Percentiles rank a stretch among this genome's conserved stretches.
phyloP scores from a whole-genome alignment of 2,329 filamentous ascomycete species.

The Laburnicola sp. region DNA sequence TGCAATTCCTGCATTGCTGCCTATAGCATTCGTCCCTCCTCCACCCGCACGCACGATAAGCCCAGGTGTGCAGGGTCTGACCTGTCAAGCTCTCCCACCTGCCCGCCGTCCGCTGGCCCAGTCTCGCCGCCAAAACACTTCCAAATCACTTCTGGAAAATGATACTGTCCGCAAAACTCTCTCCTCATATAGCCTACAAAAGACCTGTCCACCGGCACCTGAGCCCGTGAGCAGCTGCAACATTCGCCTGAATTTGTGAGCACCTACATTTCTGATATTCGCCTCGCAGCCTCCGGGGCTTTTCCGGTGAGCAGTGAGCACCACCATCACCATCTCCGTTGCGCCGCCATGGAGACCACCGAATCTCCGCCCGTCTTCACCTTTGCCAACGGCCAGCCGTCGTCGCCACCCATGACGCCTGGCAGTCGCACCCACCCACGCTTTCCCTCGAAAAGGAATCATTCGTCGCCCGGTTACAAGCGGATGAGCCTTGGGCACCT shows the following conservation, averaged over 20 bases:
- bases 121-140: conserved; percentile 34
- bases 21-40: conserved; percentile 36
- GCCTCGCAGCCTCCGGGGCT: conserved; percentile 35
- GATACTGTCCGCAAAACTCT: conserved; percentile 46
- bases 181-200: conserved; percentile 37
- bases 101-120: conserved; percentile 39
- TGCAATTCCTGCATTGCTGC: conserved; percentile 46
- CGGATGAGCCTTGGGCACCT: conserved; percentile 34
- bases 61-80: conserved; percentile 45
- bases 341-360: conserved; percentile 37
- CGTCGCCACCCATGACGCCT: conserved; percentile 45
- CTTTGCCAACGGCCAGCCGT: conserved; percentile 37
- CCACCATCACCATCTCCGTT: conserved; percentile 15
- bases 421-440: conserved; percentile 31
- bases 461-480: conserved; percentile 41
- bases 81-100: conserved; percentile 43
- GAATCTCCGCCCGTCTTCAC: conserved; percentile 33
- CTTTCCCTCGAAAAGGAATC: conserved; percentile 35
- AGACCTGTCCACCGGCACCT: conserved; percentile 37
- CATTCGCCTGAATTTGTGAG: conserved; percentile 24
- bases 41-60: conserved; percentile 42
- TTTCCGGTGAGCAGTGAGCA: conserved; percentile 29
- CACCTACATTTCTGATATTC: conserved; percentile 37
- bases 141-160: conserved; percentile 42
- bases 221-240: conserved; percentile 35